These are phyloP conservation scores for Mycosphaerella arachidis DNA, from an alignment of 2,329 filamentous ascomycete species.

Conservation along the genomic window DNA sequence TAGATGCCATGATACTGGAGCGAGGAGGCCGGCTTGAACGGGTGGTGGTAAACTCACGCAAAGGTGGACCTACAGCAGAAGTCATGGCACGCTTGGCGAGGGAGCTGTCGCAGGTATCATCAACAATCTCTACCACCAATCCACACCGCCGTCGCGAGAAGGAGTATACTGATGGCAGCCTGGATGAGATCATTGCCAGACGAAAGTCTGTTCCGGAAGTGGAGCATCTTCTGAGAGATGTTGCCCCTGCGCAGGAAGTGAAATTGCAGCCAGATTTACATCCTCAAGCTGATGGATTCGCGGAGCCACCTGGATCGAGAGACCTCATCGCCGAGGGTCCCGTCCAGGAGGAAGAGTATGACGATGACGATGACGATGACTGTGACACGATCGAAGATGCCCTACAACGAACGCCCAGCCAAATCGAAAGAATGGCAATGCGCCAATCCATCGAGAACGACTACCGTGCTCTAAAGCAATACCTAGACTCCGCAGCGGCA, in stretches of 20 bases:
- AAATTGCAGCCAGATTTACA: not conserved
- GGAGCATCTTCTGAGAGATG: not conserved
- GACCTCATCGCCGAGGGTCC: no score
- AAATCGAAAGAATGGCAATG: not conserved
- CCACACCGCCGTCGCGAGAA: not conserved
- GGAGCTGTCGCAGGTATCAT: slow-evolving; percentile 26
- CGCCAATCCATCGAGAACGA: not conserved
- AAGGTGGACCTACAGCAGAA: slow-evolving; percentile 16
- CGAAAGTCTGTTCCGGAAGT: not conserved
- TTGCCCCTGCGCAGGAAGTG: not conserved
- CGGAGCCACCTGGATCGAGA: not conserved
- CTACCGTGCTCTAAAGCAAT: not conserved
- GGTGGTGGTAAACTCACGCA: slow-evolving; percentile 38
- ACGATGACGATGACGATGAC: not conserved
- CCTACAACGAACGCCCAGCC: not conserved
- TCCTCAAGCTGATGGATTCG: not conserved
- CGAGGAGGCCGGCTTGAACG: slow-evolving; percentile 36
- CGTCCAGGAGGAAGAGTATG: no score
- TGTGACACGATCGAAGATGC: not conserved
- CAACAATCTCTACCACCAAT: slow-evolving; percentile 15
- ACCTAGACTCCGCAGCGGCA: not conserved
- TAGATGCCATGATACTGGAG: slow-evolving; percentile 40
- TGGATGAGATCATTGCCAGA: not conserved
- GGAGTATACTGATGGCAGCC: slow-evolving; percentile 16
- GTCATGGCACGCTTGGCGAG: slow-evolving; percentile 24